phyloP scores from a whole-genome alignment of 148 eudicot species.

The Heliamphora exappendiculata region DNA sequence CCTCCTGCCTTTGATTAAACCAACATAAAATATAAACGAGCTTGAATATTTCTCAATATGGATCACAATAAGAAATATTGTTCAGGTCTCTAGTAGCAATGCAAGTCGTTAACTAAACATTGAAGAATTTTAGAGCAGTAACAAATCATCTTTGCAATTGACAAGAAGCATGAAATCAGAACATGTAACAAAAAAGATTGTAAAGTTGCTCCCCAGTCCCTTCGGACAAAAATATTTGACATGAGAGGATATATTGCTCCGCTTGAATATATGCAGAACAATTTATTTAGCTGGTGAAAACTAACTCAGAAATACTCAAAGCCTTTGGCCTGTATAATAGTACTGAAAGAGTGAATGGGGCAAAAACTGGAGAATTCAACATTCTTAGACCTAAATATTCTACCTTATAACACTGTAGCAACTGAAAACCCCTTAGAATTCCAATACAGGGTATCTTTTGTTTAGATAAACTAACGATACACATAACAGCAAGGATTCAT shows the following conservation, averaged over 20 bases:
- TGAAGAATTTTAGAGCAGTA: background rate
- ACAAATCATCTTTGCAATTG: background rate
- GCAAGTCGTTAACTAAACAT: background rate
- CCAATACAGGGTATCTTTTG: background rate
- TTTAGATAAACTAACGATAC: background rate
- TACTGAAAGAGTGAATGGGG: background rate
- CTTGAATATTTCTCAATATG: background rate
- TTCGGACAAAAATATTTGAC: background rate
- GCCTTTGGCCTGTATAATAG: background rate
- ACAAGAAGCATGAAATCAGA: background rate
- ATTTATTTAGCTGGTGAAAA: background rate
- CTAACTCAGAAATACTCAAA: background rate
- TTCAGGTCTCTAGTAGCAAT: background rate
- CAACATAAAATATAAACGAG: background rate
- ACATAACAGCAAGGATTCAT: background rate
- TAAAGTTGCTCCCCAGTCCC: background rate
- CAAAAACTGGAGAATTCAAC: background rate
- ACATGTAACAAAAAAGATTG: background rate
- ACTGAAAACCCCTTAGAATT: background rate
- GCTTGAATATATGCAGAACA: background rate
- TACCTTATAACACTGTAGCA: background rate
- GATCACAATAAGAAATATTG: background rate
- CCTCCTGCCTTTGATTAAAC: conserved; percentile 77
- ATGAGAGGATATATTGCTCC: background rate
- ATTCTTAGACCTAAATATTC: background rate